Base-by-base conservation (phyloP, 495 filamentous ascomycete species). In the Daldinia grandis region DNA sequence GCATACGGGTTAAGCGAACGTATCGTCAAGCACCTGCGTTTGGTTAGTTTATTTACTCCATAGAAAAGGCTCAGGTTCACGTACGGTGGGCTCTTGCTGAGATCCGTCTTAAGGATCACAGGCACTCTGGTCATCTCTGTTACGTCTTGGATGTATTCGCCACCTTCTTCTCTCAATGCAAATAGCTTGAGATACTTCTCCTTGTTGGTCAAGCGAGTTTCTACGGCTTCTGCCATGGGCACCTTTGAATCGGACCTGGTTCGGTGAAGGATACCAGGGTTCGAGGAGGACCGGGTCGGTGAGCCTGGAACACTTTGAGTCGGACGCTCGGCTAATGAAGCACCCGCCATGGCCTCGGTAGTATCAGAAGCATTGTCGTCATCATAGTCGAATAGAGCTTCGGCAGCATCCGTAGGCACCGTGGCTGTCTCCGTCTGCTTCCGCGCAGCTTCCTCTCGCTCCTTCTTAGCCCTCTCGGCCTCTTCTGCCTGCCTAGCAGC, bases 81-180 rank as follows among this genome's bases (percentile, higher is more conserved):
- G 84, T 91, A 98, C 93, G 95, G 95, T 81, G 95, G 95, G 79
- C 95, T 98, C 91, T 98, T 99, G 84, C 86, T 92, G 74, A 99
- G 86, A 81, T 99, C 95, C 35, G 95, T 99, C 89, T 98, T 99
- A 57, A 99, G 81, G 74, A 98, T 97, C 64, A 99, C 92, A 3
- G 95, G 95, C 56, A 99, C 93, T 61, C 94, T 86, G 37, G 93
- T 95, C 93, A 99, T 97, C 86, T 99, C 95, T 27, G 89, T 93
- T 66, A 99, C 94, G 78, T 98, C 95, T 79, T 99, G 95, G 74
- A 99, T 97, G 82, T 96, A 94, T 59, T 98, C 93, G 35, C 96
- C 94, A 68, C 91, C 91, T 81, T 96, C 93, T 75, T 99, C 96
- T 49, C 96, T 84, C 72, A 99, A 82, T 72, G 89, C 90, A 83